phyloP scores from a whole-genome alignment of 2,329 filamentous ascomycete species.

The Penicillium janthinellum region DNA sequence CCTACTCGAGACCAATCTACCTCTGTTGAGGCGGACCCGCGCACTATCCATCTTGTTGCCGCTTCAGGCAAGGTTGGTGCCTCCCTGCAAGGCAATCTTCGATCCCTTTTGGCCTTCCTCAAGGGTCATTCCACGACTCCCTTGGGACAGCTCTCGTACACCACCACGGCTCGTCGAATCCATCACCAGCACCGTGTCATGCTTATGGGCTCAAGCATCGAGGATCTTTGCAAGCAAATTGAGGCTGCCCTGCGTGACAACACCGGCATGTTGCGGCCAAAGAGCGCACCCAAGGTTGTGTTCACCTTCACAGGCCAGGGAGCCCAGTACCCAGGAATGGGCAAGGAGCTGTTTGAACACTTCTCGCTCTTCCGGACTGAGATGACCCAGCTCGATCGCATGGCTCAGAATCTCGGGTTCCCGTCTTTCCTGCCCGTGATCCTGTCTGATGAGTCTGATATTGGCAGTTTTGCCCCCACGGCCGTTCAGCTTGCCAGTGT shows the following conservation, averaged over 20 bases:
- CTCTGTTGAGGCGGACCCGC: conserved; percentile 47
- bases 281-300: conserved; percentile 29
- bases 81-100: conserved; percentile 54
- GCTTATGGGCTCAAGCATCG: conserved; percentile 32
- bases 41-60: conserved; percentile 58
- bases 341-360: conserved; percentile 38
- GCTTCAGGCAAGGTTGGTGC: conserved; percentile 56
- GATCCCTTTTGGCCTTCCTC: conserved; percentile 56
- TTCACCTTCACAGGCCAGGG: conserved; percentile 47
- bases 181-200: conserved; percentile 34
- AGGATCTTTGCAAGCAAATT: conserved; percentile 31
- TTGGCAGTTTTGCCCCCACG: conserved; percentile 29
- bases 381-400: conserved; percentile 29
- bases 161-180: conserved; percentile 59
- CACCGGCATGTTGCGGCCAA: conserved; percentile 10
- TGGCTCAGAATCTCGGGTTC: conserved; percentile 34
- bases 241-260: conserved; percentile 14
- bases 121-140: conserved; percentile 47
- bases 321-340: conserved; percentile 41
- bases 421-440: conserved; percentile 41
- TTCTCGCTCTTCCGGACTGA: conserved; percentile 32
- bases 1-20: conserved; percentile 38
- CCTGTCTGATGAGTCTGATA: conserved; percentile 20
- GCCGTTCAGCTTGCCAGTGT: conserved; percentile 42
- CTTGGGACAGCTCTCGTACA: conserved; percentile 63